Conservation (phyloP, 768 basidiomycete genomes). For the Cystofilobasidium ferigula region DNA sequence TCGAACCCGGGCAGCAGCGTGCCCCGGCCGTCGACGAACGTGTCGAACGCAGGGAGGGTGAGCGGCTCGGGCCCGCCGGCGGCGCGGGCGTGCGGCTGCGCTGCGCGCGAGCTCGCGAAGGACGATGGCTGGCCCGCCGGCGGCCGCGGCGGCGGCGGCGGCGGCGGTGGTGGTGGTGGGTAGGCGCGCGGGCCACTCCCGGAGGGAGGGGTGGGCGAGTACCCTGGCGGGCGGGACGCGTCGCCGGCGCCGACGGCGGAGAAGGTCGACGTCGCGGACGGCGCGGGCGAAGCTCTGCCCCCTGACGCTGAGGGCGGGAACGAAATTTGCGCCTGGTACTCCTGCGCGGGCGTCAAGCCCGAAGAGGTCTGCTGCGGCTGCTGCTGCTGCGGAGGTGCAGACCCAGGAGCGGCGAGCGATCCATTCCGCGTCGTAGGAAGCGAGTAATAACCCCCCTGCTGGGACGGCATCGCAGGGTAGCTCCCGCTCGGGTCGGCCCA, state of each 20-base stretch:
- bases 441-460: not conserved
- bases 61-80: not conserved
- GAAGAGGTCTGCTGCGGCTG: too few species aligned
- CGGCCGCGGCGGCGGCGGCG: too few species aligned
- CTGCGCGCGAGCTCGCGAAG: not conserved
- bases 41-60: not conserved
- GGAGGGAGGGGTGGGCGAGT: too few species aligned
- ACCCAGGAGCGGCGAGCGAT: not conserved
- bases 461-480: not conserved
- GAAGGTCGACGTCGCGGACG: too few species aligned
- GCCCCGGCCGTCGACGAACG: not conserved
- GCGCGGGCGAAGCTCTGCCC: not conserved
- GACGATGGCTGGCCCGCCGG: too few species aligned
- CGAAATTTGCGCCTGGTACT: slow-evolving; percentile 62
- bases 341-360: slow-evolving; percentile 59
- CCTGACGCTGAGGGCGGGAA: not conserved
- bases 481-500: not conserved
- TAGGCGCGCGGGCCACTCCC: too few species aligned
- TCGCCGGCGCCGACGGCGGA: not conserved
- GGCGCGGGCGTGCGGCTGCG: not conserved
- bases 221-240: too few species aligned
- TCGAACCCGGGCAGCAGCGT: too few species aligned
- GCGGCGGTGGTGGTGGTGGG: too few species aligned
- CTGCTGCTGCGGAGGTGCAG: too few species aligned
- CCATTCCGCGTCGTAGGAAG: not conserved